Evolutionary conservation across 2,329 filamentous ascomycete species (phyloP), one percentile per base, ranked within the genome.

Genomic region (Aspergillus japonicus): DNA sequence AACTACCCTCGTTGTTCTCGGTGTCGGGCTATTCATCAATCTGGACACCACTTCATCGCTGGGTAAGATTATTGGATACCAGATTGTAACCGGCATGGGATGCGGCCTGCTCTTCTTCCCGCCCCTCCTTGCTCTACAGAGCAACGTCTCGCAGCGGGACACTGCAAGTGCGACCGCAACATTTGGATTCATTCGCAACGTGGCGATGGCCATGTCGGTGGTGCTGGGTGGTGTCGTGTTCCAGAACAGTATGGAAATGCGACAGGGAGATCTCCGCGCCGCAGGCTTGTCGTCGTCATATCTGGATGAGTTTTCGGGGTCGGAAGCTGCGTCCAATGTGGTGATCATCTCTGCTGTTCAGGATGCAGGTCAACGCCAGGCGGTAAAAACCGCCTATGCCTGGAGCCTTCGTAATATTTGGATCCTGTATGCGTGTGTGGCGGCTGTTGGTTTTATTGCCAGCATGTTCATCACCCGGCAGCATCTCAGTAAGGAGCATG

Each of bases 151-250:
- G 1, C 81, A 82, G 60, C 72, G 73, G 4, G 79, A 85, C 35
- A 77, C 73, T 0, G 82, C 82, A 0, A 77, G 80, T 0, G 83
- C 83, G 0, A 85, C 82, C 0, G 80, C 82, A 0, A 82, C 83
- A 0, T 71, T 85, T 3, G 76, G 76, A 0, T 83, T 86, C 61
- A 81, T 87, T 12, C 85, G 89, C 29, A 89, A 90, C 66, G 78
- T 92, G 5, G 87, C 86, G 14, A 90, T 86, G 0, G 83, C 87
- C 6, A 83, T 88, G 26, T 87, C 86, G 0, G 83, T 92, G 56
- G 89, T 91, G 3, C 80, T 92, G 44, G 90, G 90, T 24, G 87
- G 89, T n/a, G 89, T 92, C 49, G 83, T 93, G 42, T 92, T 93
- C 77, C 87, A 91, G 75, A 92, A 93, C 71, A 72, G 31, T 54